A percentile compares a stretch with the other conserved stretches of the same genome.
Evolutionary conservation across 2,329 filamentous ascomycete genomes (phyloP).

Genomic region (Aspergillus neotritici): DNA sequence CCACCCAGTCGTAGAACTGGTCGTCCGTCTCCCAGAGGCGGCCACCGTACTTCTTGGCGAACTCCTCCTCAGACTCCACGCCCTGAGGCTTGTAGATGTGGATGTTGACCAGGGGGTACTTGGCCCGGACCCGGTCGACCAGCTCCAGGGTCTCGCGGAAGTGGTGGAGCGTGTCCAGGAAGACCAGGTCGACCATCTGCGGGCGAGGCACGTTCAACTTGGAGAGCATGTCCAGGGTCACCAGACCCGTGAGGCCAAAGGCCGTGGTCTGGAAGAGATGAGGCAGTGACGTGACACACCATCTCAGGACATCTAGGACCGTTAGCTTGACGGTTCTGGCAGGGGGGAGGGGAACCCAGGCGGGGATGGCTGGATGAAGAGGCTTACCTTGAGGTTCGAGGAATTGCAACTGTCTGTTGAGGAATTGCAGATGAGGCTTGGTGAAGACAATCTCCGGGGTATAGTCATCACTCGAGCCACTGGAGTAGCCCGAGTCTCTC

Average conservation of each 20-base stretch:
- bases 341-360: constrained; percentile 2
- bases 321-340: constrained; percentile 12
- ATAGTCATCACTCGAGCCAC: constrained; percentile 56
- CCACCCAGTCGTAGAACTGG: constrained; percentile 91
- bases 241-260: constrained; percentile 74
- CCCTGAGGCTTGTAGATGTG: constrained; percentile 87
- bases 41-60: constrained; percentile 74
- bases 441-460: constrained; percentile 80
- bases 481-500: constrained; percentile 65
- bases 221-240: constrained; percentile 66
- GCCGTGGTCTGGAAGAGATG: constrained; percentile 82
- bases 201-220: constrained; percentile 46
- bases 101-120: constrained; percentile 72
- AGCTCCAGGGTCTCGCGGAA: constrained; percentile 71
- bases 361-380: neutral
- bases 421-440: constrained; percentile 77
- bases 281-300: constrained; percentile 86
- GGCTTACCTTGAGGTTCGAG: constrained; percentile 69
- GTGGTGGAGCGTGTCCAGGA: constrained; percentile 79
- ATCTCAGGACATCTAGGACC: constrained; percentile 70
- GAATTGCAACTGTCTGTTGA: constrained; percentile 83
- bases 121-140: constrained; percentile 65
- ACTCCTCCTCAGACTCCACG: constrained; percentile 65
- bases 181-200: constrained; percentile 54
- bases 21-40: constrained; percentile 78